phyloP scores from a whole-genome alignment of 2,329 filamentous ascomycete genomes.

The Didymella lethalis region DNA sequence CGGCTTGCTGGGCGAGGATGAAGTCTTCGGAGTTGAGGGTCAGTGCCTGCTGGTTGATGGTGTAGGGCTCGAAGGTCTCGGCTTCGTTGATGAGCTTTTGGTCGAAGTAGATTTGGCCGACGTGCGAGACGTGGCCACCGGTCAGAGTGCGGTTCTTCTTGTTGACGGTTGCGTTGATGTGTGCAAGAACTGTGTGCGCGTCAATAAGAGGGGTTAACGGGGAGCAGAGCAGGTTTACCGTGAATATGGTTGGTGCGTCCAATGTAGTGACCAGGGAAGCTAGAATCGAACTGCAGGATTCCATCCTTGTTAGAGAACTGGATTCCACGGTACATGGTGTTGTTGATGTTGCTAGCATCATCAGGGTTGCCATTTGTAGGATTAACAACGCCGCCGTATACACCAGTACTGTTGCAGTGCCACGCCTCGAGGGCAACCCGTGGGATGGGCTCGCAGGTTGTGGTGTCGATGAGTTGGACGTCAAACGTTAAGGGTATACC shows the following conservation, averaged over 20 bases:
- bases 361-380: conserved; percentile 49
- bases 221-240: conserved; percentile 11
- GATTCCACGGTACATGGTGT: conserved; percentile 56
- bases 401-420: conserved; percentile 46
- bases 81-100: conserved; percentile 63
- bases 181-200: conserved; percentile 40
- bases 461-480: conserved; percentile 60
- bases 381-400: conserved; percentile 56
- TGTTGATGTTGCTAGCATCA: conserved; percentile 34
- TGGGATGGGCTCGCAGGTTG: conserved; percentile 59
- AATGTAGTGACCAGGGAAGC: conserved; percentile 53
- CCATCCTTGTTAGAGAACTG: conserved; percentile 56
- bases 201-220: background rate
- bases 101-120: conserved; percentile 71
- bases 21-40: conserved; percentile 61
- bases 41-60: conserved; percentile 48
- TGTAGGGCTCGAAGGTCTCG: conserved; percentile 54
- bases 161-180: conserved; percentile 42
- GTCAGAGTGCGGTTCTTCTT: conserved; percentile 57
- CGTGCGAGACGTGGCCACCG: conserved; percentile 61
- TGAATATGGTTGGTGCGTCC: conserved; percentile 35
- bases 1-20: conserved; percentile 57
- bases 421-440: conserved; percentile 60
- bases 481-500: conserved; percentile 59
- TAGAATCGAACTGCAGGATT: conserved; percentile 57